Conservation (phyloP, 2,329 filamentous ascomycete species). For the Colletotrichum sp. region DNA sequence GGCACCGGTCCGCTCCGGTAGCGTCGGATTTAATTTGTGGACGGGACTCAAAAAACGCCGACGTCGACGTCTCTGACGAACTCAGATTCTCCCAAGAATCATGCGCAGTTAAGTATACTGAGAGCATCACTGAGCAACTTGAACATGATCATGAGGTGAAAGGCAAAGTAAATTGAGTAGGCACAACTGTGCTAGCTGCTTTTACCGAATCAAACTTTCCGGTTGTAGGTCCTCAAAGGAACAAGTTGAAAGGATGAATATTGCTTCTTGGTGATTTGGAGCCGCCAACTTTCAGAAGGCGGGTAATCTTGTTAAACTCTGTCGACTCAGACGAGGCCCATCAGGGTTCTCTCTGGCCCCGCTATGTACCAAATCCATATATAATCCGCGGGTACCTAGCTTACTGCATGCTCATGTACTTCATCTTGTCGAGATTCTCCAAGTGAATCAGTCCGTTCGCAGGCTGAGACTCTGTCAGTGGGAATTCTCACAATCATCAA, state of each 20-base stretch:
- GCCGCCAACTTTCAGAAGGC: background rate
- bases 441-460: constrained; percentile 69
- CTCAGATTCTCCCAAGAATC: accelerated
- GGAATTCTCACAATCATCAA: background rate
- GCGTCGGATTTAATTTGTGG: background rate
- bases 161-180: background rate
- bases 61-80: background rate
- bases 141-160: accelerated
- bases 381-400: background rate
- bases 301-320: background rate
- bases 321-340: background rate
- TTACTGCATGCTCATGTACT: constrained; percentile 22
- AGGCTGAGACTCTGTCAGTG: constrained; percentile 48
- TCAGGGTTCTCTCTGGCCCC: background rate
- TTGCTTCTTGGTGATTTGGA: background rate
- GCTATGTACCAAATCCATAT: background rate
- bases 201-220: background rate
- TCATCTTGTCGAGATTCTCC: constrained; percentile 63
- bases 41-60: background rate
- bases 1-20: background rate
- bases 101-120: accelerated
- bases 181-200: background rate
- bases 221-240: background rate
- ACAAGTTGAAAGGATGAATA: background rate
- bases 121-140: accelerated